phyloP scores from a whole-genome alignment of 1,284 basidiomycete genomes.

The Cystobasidium sp. region DNA sequence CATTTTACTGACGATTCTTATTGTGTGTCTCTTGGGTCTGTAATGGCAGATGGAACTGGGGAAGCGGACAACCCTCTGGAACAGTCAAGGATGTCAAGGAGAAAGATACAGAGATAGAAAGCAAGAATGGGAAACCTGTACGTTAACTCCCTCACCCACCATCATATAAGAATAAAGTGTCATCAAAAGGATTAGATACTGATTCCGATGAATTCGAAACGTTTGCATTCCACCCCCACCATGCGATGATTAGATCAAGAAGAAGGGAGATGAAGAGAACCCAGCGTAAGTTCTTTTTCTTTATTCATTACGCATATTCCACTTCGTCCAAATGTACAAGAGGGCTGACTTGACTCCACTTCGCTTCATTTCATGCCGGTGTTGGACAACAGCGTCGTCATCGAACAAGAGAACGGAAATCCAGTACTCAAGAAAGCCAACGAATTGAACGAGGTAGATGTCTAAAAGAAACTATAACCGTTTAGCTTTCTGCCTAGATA shows the following conservation, averaged over 20 bases:
- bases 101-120: slow-evolving; percentile 37
- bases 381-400: slow-evolving; percentile 22
- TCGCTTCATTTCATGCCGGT: neutral
- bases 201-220: neutral
- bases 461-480: neutral
- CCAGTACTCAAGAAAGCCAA: slow-evolving; percentile 42
- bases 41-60: slow-evolving; percentile 39
- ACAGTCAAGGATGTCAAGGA: slow-evolving; percentile 36
- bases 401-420: slow-evolving; percentile 41
- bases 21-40: too few relatives aligned
- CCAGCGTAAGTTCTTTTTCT: slow-evolving; percentile 24
- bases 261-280: slow-evolving; percentile 43
- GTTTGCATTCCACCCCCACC: too few relatives aligned
- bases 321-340: too few relatives aligned
- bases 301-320: neutral
- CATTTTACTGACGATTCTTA: too few relatives aligned
- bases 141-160: neutral
- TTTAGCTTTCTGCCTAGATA: neutral
- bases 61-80: slow-evolving; percentile 27
- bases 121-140: slow-evolving; percentile 38
- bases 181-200: neutral
- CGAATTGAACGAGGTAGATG: slow-evolving; percentile 40
- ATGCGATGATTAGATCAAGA: slow-evolving; percentile 32
- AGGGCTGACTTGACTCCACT: too few relatives aligned
- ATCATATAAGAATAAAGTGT: neutral